These are phyloP conservation scores for Talaromyces marneffei DNA, from an alignment of 2,329 filamentous ascomycete species.

Conservation along the genomic window DNA sequence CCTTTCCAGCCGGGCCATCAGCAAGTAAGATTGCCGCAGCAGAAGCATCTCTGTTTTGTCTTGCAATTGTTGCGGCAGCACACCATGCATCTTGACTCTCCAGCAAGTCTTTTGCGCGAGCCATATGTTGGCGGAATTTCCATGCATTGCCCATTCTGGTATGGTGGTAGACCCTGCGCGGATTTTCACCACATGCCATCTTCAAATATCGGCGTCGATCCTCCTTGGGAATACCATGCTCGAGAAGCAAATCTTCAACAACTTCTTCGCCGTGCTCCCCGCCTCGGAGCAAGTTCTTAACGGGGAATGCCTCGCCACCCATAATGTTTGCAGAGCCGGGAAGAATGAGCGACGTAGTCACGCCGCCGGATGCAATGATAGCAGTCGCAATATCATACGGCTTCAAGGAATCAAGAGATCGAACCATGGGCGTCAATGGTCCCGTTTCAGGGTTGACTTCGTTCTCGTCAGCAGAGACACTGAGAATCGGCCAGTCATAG, in stretches of 20 bases:
- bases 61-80: constrained; percentile 43
- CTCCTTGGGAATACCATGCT: constrained; percentile 51
- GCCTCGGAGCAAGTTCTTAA: constrained; percentile 62
- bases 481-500: constrained; percentile 50
- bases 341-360: constrained; percentile 61
- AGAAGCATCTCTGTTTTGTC: constrained; percentile 9
- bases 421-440: constrained; percentile 58
- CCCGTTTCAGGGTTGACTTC: constrained; percentile 54
- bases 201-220: constrained; percentile 66
- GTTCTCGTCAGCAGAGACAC: constrained; percentile 55
- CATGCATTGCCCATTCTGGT: constrained; percentile 64
- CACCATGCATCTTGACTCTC: constrained; percentile 65
- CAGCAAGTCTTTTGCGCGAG: constrained; percentile 54
- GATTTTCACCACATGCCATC: constrained; percentile 69
- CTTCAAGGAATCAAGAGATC: constrained; percentile 60
- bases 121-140: constrained; percentile 62
- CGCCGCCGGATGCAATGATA: constrained; percentile 67
- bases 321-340: constrained; percentile 69
- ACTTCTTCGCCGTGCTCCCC: constrained; percentile 57
- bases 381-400: constrained; percentile 60
- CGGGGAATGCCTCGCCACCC: constrained; percentile 62
- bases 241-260: constrained; percentile 58
- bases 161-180: constrained; percentile 57
- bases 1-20: constrained; percentile 35
- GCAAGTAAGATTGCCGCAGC: constrained; percentile 10